Conservation (phyloP, 306 rosid species). For the Medicago truncatula region MtrunA17r5.0-ANR NC_053042.1:27223501-27224000, state of each 20-base stretch:
- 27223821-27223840: slow-evolving; percentile 95
- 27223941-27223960: slow-evolving; percentile 53
- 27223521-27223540: slow-evolving; percentile 97
- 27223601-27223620: slow-evolving; percentile 87
- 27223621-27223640: slow-evolving; percentile 40
- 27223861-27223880: slow-evolving; percentile 57
- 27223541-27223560: slow-evolving; percentile 91
- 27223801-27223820: slow-evolving; percentile 87
- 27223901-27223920: slow-evolving; percentile 66
- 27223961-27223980: slow-evolving; percentile 56
- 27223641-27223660: slow-evolving; percentile 7
- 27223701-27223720: slow-evolving; percentile 39
- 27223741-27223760: slow-evolving; percentile 98
- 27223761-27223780: slow-evolving; percentile 97
- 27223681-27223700: slow-evolving; percentile 42
- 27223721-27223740: slow-evolving; percentile 94
- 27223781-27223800: slow-evolving; percentile 93
- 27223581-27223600: slow-evolving; percentile 95
- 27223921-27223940: slow-evolving; percentile 61
- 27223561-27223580: slow-evolving; percentile 97
- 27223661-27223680: slow-evolving; percentile 21
- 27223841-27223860: slow-evolving; percentile 81
- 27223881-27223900: slow-evolving; percentile 53
- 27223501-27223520: slow-evolving; percentile 99
- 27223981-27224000: slow-evolving; percentile 52